A percentile compares a stretch with the other conserved stretches of the same genome.
Evolutionary conservation across 2,329 filamentous ascomycete genomes (phyloP).

Genomic region (Aspergillus ochraceoroseus): DNA sequence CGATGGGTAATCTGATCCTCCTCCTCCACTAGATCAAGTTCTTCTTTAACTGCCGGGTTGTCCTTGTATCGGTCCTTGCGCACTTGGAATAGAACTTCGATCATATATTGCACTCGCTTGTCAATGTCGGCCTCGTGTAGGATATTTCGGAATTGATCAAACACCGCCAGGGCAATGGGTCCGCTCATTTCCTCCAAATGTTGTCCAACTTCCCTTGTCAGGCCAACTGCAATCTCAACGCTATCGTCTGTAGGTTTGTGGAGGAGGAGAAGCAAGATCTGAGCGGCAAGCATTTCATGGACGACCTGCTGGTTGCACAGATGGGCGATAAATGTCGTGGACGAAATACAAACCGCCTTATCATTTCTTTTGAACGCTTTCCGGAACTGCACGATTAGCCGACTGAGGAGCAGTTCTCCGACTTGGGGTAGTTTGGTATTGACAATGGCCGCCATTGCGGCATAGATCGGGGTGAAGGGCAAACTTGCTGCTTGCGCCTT

Average conservation of each 20-base stretch:
- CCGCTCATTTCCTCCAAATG: slow-evolving; percentile 94
- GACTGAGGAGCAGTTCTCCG: slow-evolving; percentile 79
- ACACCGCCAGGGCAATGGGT: slow-evolving; percentile 80
- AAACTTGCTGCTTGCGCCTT: slow-evolving; percentile 95
- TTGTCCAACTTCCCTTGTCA: slow-evolving; percentile 88
- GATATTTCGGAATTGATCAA: slow-evolving; percentile 92
- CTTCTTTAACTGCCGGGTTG: slow-evolving; percentile 82
- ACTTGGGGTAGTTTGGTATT: slow-evolving; percentile 96
- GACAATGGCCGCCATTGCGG: slow-evolving; percentile 90
- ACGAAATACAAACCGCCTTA: slow-evolving; percentile 89
- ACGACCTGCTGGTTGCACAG: slow-evolving; percentile 94
- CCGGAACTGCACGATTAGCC: slow-evolving; percentile 84
- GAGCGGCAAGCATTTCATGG: slow-evolving; percentile 86
- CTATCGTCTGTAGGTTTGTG: slow-evolving; percentile 96
- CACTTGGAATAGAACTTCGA: slow-evolving; percentile 94
- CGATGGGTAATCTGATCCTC: slow-evolving; percentile 96
- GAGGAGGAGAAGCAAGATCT: slow-evolving; percentile 85
- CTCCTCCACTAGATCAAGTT: slow-evolving; percentile 92
- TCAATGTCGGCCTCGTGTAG: slow-evolving; percentile 96
- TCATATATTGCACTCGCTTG: slow-evolving; percentile 98
- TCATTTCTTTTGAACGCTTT: slow-evolving; percentile 96
- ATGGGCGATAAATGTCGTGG: slow-evolving; percentile 91
- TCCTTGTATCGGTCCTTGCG: slow-evolving; percentile 96
- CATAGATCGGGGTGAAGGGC: slow-evolving; percentile 94
- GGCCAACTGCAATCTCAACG: slow-evolving; percentile 91